phyloP scores from a whole-genome alignment of 768 basidiomycete species.

The Tephrocybe sp. region DNA sequence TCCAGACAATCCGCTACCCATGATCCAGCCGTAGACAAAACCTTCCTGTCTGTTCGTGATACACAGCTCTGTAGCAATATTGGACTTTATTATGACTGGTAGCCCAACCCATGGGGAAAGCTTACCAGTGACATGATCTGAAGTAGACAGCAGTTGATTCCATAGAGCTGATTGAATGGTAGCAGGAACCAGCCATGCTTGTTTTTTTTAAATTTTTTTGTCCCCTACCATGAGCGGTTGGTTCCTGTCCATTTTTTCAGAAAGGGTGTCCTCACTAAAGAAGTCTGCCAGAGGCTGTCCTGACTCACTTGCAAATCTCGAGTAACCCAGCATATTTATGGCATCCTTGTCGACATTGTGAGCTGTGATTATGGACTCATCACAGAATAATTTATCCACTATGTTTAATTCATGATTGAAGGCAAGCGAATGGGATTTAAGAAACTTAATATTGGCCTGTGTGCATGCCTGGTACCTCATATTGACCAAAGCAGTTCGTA shows the following conservation, averaged over 20 bases:
- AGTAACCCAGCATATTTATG: not conserved
- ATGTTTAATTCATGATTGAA: not conserved
- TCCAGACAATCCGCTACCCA: not conserved
- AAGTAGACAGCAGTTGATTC: not conserved
- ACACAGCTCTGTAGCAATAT: constrained; percentile 17
- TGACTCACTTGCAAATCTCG: not conserved
- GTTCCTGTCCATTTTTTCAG: not conserved
- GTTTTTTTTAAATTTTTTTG: no score
- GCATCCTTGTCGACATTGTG: constrained; percentile 3
- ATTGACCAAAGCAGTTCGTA: constrained; percentile 19
- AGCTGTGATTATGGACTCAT: constrained; percentile 4
- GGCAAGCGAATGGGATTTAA: not conserved
- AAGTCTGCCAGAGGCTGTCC: not conserved
- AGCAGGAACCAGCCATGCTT: not conserved
- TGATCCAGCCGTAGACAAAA: constrained; percentile 16
- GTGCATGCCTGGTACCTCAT: not conserved
- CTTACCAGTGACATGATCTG: not conserved
- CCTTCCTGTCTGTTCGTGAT: constrained; percentile 36
- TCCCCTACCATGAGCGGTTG: no score
- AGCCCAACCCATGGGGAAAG: not conserved
- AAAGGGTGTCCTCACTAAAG: not conserved
- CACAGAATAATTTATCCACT: not conserved
- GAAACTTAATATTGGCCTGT: not conserved
- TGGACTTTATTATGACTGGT: not conserved
- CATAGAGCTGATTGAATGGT: not conserved